Evolutionary conservation across 352 stramenopile species (phyloP).

Genomic region (Phytophthora meadii): DNA sequence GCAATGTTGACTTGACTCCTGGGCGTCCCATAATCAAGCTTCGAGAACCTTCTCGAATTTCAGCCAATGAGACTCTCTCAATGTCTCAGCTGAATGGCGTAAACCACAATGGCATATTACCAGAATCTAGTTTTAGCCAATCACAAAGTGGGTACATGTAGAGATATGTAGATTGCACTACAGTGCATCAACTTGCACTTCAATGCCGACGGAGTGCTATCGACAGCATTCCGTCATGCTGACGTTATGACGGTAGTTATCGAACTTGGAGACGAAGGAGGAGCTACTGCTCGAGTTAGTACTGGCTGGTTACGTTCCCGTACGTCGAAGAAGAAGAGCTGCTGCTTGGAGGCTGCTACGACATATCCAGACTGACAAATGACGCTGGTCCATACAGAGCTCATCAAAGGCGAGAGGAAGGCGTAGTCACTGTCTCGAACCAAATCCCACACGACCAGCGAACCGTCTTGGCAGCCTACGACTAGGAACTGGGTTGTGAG

Average conservation of each 20-base stretch:
- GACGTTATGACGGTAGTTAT: constrained; percentile 30
- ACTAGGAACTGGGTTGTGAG: constrained; percentile 56
- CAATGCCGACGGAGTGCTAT: too few species aligned
- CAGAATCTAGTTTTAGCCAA: too few species aligned
- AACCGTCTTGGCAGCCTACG: constrained; percentile 54
- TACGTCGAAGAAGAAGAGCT: constrained; percentile 57
- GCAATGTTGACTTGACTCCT: too few species aligned
- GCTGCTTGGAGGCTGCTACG: constrained; percentile 50
- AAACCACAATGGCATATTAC: too few species aligned
- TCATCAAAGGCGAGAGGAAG: constrained; percentile 26
- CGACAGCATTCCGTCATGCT: too few species aligned
- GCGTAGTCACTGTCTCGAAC: constrained; percentile 51
- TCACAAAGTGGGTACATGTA: too few species aligned
- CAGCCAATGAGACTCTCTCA: too few species aligned
- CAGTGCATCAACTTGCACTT: too few species aligned
- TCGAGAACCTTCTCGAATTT: too few species aligned
- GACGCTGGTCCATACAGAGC: constrained; percentile 6
- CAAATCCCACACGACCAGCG: constrained; percentile 61
- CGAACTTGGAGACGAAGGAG: constrained; percentile 24
- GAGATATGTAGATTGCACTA: too few species aligned
- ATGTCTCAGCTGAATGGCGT: too few species aligned
- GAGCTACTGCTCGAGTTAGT: constrained; percentile 44
- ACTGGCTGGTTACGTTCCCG: constrained; percentile 22
- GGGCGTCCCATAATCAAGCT: too few species aligned
- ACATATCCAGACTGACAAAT: constrained; percentile 35